Conservation (phyloP, 106 monocot species). For the Agapanthus africanus region DNA sequence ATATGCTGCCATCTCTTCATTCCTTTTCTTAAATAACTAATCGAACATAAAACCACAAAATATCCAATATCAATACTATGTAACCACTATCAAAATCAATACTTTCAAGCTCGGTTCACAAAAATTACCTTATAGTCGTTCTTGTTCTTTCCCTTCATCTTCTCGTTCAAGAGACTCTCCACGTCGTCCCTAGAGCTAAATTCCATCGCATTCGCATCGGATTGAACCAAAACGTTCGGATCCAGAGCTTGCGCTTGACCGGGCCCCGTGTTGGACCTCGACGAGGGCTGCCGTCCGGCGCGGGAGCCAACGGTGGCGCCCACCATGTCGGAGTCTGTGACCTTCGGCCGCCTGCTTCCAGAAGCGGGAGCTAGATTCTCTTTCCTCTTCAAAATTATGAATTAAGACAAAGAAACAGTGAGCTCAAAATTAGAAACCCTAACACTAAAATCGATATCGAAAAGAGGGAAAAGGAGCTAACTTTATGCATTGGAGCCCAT, state of each 20-base stretch:
- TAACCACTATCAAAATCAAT: too few relatives aligned
- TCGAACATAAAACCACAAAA: too few relatives aligned
- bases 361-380: conserved; percentile 41
- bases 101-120: too few relatives aligned
- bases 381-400: conserved; percentile 58
- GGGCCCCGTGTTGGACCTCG: background rate
- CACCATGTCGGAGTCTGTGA: conserved; percentile 32
- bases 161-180: conserved; percentile 59
- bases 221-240: background rate
- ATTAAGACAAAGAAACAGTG: too few relatives aligned
- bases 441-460: too few relatives aligned
- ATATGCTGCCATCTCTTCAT: too few relatives aligned
- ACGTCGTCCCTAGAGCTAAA: conserved; percentile 67
- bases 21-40: too few relatives aligned
- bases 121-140: conserved; percentile 50
- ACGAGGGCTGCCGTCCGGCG: conserved; percentile 28
- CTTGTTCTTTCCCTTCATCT: conserved; percentile 69
- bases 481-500: too few relatives aligned
- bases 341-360: conserved; percentile 40
- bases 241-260: background rate
- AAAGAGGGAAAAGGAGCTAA: too few relatives aligned
- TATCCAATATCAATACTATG: too few relatives aligned
- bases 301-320: conserved; percentile 3
- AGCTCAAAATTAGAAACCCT: too few relatives aligned
- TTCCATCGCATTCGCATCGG: conserved; percentile 27